Percentiles rank a stretch among this genome's conserved stretches.
Conservation (phyloP, 2,329 filamentous ascomycete genomes). For the Aspergillus sergii region DNA sequence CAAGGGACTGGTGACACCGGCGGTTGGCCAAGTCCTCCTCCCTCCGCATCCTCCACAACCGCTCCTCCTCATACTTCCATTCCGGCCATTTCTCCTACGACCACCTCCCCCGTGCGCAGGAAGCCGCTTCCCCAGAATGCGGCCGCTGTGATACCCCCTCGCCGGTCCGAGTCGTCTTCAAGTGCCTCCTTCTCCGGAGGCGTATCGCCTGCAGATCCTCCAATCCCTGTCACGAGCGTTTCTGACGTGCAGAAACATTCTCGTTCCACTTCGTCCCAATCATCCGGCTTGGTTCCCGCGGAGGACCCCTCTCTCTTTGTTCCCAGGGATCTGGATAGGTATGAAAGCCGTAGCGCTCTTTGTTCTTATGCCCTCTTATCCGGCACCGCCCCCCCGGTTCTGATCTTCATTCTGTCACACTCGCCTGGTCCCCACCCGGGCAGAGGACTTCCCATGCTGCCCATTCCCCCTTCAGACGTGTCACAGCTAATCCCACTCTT, state of each 20-base stretch:
- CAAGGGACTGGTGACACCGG: slow-evolving; percentile 17
- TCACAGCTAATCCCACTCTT: slow-evolving; percentile 30
- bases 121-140: slow-evolving; percentile 58
- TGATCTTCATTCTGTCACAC: slow-evolving; percentile 1
- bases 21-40: slow-evolving; percentile 20
- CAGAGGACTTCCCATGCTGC: slow-evolving; percentile 23
- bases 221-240: slow-evolving; percentile 13
- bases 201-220: slow-evolving; percentile 24
- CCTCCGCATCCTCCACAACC: slow-evolving; percentile 20
- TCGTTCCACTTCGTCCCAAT: slow-evolving; percentile 18
- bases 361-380: slow-evolving; percentile 8
- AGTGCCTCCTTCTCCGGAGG: slow-evolving; percentile 27
- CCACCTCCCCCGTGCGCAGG: slow-evolving; percentile 51
- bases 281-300: slow-evolving; percentile 28
- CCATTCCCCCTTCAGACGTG: slow-evolving; percentile 22
- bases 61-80: slow-evolving; percentile 16
- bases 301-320: slow-evolving; percentile 33
- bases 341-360: slow-evolving; percentile 23
- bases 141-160: slow-evolving; percentile 42
- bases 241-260: slow-evolving; percentile 18
- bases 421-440: not conserved
- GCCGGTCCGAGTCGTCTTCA: slow-evolving; percentile 23
- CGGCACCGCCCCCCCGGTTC: slow-evolving; percentile 5
- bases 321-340: slow-evolving; percentile 45
- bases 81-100: slow-evolving; percentile 37